Evolutionary conservation across 306 rosid genomes (phyloP).

Genomic region (Prunus persica): Prunus_persica_NCBIv2 NC_034015.1:939501-940000

Average conservation of each 20-base stretch:
- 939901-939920: not conserved
- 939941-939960: not conserved
- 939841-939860: not conserved
- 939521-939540: conserved; percentile 58
- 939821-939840: not conserved
- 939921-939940: not conserved
- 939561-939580: conserved; percentile 55
- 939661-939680: conserved; percentile 36
- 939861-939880: not conserved
- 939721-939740: conserved; percentile 27
- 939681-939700: conserved; percentile 37
- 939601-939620: conserved; percentile 81
- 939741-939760: conserved; percentile 29
- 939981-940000: not conserved
- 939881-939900: not conserved
- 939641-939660: conserved; percentile 90
- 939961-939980: not conserved
- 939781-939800: conserved; percentile 35
- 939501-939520: conserved; percentile 83
- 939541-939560: conserved; percentile 98
- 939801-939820: not conserved
- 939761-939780: conserved; percentile 39
- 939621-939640: conserved; percentile 95
- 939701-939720: conserved; percentile 36
- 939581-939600: conserved; percentile 53